Base-by-base conservation (phyloP, 179 eudicot species). In the Beta corolliflora region DNA sequence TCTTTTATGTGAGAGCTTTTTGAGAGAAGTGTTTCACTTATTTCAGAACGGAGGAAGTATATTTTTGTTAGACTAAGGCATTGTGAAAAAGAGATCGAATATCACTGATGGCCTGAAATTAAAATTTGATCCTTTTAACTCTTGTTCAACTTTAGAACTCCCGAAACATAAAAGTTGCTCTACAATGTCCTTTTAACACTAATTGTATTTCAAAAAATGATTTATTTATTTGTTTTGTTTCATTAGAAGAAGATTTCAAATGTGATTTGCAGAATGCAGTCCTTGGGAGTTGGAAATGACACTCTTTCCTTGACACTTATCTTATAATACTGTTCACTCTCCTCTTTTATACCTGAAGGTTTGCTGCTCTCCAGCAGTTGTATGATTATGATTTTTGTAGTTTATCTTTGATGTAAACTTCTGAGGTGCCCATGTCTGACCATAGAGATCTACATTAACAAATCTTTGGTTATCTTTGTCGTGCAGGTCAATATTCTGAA, bases 401-500 rank as follows among this genome's bases (percentile, higher is more conserved):
- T 15, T 5, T 36, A 55, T 11, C n/a, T n/a, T n/a, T n/a, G n/a
- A 54, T 41, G 16, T 23, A 23, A 23, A 60, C 2, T 60, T 60
- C 8, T 54, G 12, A 54, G 15, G 10, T 63, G 9, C 8, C 1
- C 50, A 41, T 36, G 21, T 72, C 15, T 71, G 50, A 44, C 67
- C 61, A 56, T 73, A 29, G 48, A 73, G 55, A 80, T 74, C 48
- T 13, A 54, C 29, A 73, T 69, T 46, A 54, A 19, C 67, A 13
- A 31, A 15, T 7, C 44, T 21, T 12, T 63, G 48, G 72, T 18
- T 29, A 58, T 59, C 71, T 73, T 73, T 73, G 12, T 70, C 46
- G 45, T 85, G 80, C 83, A 93, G 97, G 92, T 80, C 58, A 73
- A 53, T 79, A 79, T 89, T 71, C 86, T 91, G 59, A 79, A 87